phyloP scores from a whole-genome alignment of 2,329 filamentous ascomycete species.

The Macrophomina pseudophaseolina region DNA sequence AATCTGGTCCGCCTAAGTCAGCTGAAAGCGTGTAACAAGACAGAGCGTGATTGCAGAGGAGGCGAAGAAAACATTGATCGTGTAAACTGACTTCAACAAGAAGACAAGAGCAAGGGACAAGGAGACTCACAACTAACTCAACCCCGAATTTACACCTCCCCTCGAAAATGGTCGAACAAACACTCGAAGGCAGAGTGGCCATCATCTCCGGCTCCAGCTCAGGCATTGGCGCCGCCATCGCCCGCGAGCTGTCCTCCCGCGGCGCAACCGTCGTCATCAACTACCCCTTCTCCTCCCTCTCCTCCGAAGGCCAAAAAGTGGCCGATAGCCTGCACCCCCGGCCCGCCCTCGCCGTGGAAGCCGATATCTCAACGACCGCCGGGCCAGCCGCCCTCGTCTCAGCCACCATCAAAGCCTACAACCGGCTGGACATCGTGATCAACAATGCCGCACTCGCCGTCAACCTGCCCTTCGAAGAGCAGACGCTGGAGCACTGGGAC shows the following conservation, averaged over 20 bases:
- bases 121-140: neutral
- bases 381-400: constrained; percentile 43
- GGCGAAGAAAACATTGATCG: neutral
- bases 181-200: constrained; percentile 37
- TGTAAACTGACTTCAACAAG: neutral
- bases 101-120: neutral
- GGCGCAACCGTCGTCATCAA: constrained; percentile 55
- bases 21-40: neutral
- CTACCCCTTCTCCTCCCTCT: constrained; percentile 49
- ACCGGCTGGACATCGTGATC: constrained; percentile 56
- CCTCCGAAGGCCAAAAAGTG: constrained; percentile 38
- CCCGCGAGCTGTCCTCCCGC: constrained; percentile 46
- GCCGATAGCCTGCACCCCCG: constrained; percentile 36
- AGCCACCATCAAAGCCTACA: constrained; percentile 46
- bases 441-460: constrained; percentile 51
- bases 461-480: constrained; percentile 46
- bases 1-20: neutral
- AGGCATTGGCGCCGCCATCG: constrained; percentile 53
- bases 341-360: constrained; percentile 47
- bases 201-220: constrained; percentile 52
- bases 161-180: constrained; percentile 21
- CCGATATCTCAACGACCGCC: constrained; percentile 40
- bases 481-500: constrained; percentile 49
- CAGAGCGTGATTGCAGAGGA: too few relatives aligned
- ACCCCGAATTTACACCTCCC: neutral